Base-by-base conservation (phyloP, 495 filamentous ascomycete genomes). In the Daldinia concentrica region DNA sequence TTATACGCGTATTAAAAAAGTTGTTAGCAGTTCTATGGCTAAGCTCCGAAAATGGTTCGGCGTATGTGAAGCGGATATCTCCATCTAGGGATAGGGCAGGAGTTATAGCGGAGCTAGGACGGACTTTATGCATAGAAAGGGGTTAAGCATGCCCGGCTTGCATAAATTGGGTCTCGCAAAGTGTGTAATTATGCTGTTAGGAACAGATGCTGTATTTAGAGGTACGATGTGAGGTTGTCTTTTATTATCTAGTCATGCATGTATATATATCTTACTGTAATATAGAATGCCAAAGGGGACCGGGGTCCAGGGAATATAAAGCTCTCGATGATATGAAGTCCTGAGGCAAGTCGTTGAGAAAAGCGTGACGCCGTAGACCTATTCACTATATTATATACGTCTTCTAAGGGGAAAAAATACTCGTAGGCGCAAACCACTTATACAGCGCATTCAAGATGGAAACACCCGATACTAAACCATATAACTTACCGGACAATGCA, bases 401-500 rank as follows among this genome's bases (percentile, higher is more conserved):
- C 17, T 48, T 48, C n/a, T 5, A 45, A 45, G 7, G 9, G 9
- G 9, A 34, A 45, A 45, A 6, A 6, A 4, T 0, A 9, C 17
- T 6, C 6, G 41, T 45, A 19, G 17, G n/a, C 7, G 12, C 17
- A 22, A 36, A 6, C 8, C 17, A 36, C n/a, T 36, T 57, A 12
- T 19, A 57, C 32, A 36, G 30, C n/a, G 34, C 14, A 5, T 37
- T 4, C 3, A 74, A 60, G 15, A 79, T 79, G 79, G 73, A 73
- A 26, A 59, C 67, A 4, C 58, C 76, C 15, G 78, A 79, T 57
- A 71, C 63, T n/a, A 68, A 81, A 41, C 76, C 74, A 1, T 86
- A 86, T 71, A 68, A 70, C 12, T 78, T 85, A 34, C 83, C 84
- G n/a, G 3, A 72, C n/a, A 79, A 83, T 61, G 84, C 84, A 39